Conservation (phyloP, 2,329 filamentous ascomycete species). For the Colletotrichum siamense region DNA sequence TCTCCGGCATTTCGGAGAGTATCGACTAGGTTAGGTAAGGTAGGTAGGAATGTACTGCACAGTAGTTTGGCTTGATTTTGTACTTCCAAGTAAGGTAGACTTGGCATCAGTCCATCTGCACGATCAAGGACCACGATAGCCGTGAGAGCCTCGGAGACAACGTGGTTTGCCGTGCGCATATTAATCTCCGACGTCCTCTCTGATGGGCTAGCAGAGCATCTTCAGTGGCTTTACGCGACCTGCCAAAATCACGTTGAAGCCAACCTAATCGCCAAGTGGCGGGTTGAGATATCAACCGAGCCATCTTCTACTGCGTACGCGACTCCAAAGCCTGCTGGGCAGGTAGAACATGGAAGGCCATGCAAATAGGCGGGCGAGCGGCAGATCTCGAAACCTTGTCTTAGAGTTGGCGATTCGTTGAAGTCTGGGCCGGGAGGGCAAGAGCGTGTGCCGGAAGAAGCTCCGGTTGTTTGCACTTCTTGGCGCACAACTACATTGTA, state of each 20-base stretch:
- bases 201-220: neutral
- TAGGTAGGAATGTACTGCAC: neutral
- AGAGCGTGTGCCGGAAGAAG: neutral
- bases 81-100: neutral
- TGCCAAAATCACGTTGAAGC: too few species aligned
- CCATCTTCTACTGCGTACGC: neutral
- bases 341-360: neutral
- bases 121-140: neutral
- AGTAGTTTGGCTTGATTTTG: neutral
- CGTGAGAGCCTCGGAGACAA: neutral
- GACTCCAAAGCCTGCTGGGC: neutral
- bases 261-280: neutral
- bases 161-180: neutral
- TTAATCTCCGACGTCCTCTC: neutral
- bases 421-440: neutral
- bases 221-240: neutral
- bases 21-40: neutral
- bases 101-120: neutral
- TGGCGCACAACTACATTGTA: neutral
- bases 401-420: neutral
- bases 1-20: neutral
- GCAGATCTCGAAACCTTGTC: constrained; percentile 1
- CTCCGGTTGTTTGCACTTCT: neutral
- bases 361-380: neutral
- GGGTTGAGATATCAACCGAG: neutral